Conservation (phyloP, 2,329 filamentous ascomycete species). For the Apiospora saccharicola region DNA sequence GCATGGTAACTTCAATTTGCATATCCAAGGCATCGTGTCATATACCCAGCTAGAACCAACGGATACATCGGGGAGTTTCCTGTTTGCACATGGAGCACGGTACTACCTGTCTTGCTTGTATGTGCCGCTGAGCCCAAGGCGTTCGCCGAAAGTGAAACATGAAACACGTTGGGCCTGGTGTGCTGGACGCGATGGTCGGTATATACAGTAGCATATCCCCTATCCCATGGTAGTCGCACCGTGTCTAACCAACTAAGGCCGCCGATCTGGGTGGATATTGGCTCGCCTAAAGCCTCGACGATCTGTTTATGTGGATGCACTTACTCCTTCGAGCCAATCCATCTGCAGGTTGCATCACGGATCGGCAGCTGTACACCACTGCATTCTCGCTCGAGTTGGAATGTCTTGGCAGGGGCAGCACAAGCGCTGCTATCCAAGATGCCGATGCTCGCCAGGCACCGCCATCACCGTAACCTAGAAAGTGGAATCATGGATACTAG, state of each 20-base stretch:
- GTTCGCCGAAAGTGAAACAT: conserved; percentile 13
- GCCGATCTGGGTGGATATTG: conserved; percentile 17
- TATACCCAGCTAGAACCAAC: background rate
- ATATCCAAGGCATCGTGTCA: background rate
- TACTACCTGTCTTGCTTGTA: background rate
- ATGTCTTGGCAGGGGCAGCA: conserved; percentile 19
- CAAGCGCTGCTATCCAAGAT: background rate
- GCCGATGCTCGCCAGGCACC: conserved; percentile 16
- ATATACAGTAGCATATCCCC: background rate
- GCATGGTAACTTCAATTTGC: background rate
- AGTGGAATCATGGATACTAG: conserved; percentile 13
- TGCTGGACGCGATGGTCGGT: conserved; percentile 4
- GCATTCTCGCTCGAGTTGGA: conserved; percentile 8
- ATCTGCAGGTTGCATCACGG: conserved; percentile 15
- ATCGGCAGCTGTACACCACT: conserved; percentile 18
- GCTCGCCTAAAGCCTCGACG: background rate
- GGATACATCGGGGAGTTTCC: conserved; percentile 1
- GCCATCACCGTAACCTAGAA: conserved; percentile 19
- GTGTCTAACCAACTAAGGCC: conserved; percentile 1
- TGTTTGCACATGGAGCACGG: conserved; percentile 3
- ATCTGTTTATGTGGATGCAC: conserved; percentile 19
- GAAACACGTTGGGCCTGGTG: conserved; percentile 8
- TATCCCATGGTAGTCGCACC: background rate
- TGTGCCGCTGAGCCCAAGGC: background rate
- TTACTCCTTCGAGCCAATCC: conserved; percentile 19